A percentile compares a stretch with the other conserved stretches of the same genome.
Conservation (phyloP, 495 filamentous ascomycete species). For the Hypoxylon lienhwacheense region DNA sequence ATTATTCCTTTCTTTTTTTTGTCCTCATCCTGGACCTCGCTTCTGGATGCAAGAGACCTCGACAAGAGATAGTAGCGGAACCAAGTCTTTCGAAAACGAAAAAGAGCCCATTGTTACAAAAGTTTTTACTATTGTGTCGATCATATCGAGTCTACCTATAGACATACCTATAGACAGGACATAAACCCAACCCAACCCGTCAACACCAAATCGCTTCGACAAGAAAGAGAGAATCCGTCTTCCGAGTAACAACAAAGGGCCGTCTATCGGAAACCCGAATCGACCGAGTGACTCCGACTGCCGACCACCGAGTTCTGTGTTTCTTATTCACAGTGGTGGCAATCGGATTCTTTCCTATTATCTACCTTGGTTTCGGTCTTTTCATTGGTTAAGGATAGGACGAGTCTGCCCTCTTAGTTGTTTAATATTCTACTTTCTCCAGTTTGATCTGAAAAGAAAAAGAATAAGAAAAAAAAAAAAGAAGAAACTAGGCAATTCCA, state of each 20-base stretch:
- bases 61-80: too few species aligned
- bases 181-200: too few species aligned
- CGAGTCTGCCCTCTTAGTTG: slow-evolving; percentile 3
- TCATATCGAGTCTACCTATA: slow-evolving; percentile 7
- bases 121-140: slow-evolving; percentile 16
- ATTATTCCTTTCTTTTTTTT: slow-evolving; percentile 12
- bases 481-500: neutral
- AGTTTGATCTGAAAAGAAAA: neutral
- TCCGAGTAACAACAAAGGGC: slow-evolving; percentile 9
- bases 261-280: slow-evolving; percentile 31
- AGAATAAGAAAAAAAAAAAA: neutral
- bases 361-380: too few species aligned
- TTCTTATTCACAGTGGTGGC: too few species aligned
- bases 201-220: too few species aligned
- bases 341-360: too few species aligned
- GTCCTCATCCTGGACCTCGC: neutral
- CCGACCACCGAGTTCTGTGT: slow-evolving; percentile 30
- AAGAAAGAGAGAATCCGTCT: too few species aligned
- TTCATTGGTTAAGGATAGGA: neutral
- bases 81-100: slow-evolving; percentile 23
- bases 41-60: slow-evolving; percentile 12
- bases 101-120: too few species aligned
- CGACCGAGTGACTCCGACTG: slow-evolving; percentile 32
- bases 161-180: slow-evolving; percentile 14
- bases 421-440: too few species aligned